Percentiles rank a stretch among this genome's conserved stretches.
phyloP scores from a whole-genome alignment of 2,329 filamentous ascomycete species.

The Rhinocladiella similis region DNA sequence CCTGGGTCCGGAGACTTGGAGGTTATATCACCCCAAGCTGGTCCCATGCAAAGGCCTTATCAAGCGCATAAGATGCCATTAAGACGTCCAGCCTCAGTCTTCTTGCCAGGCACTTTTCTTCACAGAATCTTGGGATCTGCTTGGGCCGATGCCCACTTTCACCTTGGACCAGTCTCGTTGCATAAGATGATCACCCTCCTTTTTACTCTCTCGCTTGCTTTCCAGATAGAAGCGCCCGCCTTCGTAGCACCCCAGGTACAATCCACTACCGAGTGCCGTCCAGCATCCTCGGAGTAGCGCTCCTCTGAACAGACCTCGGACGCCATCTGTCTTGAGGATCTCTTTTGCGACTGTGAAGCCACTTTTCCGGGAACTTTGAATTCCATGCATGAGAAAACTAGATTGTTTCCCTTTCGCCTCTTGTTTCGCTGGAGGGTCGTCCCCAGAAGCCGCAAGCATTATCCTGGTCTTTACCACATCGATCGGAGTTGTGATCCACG shows the following conservation, averaged over 20 bases:
- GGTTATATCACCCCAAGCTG: too few species aligned
- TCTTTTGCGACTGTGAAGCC: slow-evolving; percentile 63
- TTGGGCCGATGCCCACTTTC: slow-evolving; percentile 29
- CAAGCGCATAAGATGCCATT: not conserved
- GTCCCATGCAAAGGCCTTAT: not conserved
- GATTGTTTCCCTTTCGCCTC: slow-evolving; percentile 18
- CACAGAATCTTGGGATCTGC: slow-evolving; percentile 30
- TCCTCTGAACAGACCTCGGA: slow-evolving; percentile 72
- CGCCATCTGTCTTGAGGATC: slow-evolving; percentile 66
- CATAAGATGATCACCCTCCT: slow-evolving; percentile 27
- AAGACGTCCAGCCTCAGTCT: slow-evolving; percentile 12
- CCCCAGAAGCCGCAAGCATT: slow-evolving; percentile 67
- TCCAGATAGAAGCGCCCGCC: slow-evolving; percentile 66
- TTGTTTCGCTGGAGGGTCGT: slow-evolving; percentile 25
- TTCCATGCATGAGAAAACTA: slow-evolving; percentile 21
- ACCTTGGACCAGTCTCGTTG: slow-evolving; percentile 28
- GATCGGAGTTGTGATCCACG: slow-evolving; percentile 81
- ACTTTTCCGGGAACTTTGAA: slow-evolving; percentile 38
- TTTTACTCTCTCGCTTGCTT: slow-evolving; percentile 31
- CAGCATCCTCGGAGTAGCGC: slow-evolving; percentile 71
- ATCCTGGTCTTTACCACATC: slow-evolving; percentile 89
- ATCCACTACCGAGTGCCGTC: slow-evolving; percentile 78
- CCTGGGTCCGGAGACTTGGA: too few species aligned
- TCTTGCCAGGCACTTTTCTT: slow-evolving; percentile 33
- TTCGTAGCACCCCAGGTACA: slow-evolving; percentile 87